A percentile compares a stretch with the other conserved stretches of the same genome.
Evolutionary conservation across 257 asterid genomes (phyloP).

Genomic region (Nyctanthes arbortristis): DNA sequence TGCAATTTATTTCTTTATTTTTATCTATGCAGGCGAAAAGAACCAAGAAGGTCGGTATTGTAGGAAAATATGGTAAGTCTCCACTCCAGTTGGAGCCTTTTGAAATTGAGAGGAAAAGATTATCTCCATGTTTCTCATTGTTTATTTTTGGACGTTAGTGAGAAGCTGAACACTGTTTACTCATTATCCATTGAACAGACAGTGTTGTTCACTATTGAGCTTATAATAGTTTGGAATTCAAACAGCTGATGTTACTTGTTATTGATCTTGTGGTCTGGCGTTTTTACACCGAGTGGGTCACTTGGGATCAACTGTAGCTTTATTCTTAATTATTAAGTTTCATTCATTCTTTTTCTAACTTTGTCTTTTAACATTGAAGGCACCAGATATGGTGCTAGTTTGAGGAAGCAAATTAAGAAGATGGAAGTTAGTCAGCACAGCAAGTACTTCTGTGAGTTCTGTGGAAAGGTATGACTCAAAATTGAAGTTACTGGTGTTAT

Average conservation of each 20-base stretch:
- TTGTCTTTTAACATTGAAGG: slow-evolving; percentile 28
- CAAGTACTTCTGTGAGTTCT: slow-evolving; percentile 67
- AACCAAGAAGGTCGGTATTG: slow-evolving; percentile 89
- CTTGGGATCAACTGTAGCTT: neutral
- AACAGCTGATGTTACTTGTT: neutral
- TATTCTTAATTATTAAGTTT: neutral
- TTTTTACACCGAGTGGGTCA: neutral
- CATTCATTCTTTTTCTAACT: neutral
- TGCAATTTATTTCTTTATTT: neutral
- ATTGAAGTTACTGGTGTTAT: neutral
- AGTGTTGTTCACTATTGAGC: too few species aligned
- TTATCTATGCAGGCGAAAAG: slow-evolving; percentile 66
- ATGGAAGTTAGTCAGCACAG: slow-evolving; percentile 70
- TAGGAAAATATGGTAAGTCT: slow-evolving; percentile 77
- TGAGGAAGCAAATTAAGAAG: slow-evolving; percentile 69
- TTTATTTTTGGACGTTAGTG: too few species aligned
- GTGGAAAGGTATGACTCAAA: slow-evolving; percentile 47
- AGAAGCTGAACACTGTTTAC: too few species aligned
- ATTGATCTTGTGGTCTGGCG: neutral
- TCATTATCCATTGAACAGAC: too few species aligned
- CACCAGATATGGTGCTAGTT: slow-evolving; percentile 75
- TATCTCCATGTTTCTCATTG: too few species aligned
- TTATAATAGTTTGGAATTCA: too few species aligned
- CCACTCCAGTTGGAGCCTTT: neutral
- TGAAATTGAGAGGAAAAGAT: neutral